Conservation (phyloP, 371 early-diverging fungal species). For the Circinella minor region DNA sequence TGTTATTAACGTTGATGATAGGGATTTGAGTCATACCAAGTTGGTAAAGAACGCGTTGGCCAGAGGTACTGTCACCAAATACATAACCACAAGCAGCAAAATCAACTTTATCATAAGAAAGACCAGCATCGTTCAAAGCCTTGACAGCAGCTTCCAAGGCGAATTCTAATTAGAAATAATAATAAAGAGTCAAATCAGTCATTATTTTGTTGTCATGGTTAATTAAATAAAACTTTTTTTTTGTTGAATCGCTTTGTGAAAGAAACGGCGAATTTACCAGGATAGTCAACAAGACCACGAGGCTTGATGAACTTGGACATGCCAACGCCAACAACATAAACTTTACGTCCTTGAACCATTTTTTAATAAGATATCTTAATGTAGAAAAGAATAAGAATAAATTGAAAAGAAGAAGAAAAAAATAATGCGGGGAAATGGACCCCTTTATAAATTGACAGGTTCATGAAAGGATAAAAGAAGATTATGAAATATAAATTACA, state of each 20-base stretch:
- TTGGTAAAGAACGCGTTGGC: conserved; percentile 78
- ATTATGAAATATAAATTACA: background rate
- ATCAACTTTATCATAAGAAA: conserved; percentile 72
- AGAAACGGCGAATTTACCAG: conserved; percentile 36
- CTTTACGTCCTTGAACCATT: conserved; percentile 24
- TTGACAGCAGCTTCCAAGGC: conserved; percentile 78
- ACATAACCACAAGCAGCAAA: conserved; percentile 68
- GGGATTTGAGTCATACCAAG: conserved; percentile 74
- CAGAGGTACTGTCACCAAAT: conserved; percentile 76
- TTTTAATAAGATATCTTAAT: background rate
- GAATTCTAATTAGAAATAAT: conserved; percentile 46
- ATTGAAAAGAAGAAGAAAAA: background rate
- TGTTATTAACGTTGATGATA: conserved; percentile 78
- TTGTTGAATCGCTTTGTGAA: no score
- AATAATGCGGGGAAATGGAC: background rate
- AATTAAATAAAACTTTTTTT: no score
- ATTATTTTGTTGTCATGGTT: background rate
- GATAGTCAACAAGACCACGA: conserved; percentile 63
- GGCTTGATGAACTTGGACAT: conserved; percentile 74
- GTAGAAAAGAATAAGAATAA: background rate
- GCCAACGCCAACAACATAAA: conserved; percentile 65
- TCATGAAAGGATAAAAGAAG: background rate
- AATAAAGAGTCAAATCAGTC: no score
- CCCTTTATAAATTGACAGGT: conserved; percentile 8
- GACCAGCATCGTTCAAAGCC: conserved; percentile 73